Evolutionary conservation across 441 rosid species (phyloP), one percentile per base, ranked within the genome.

Genomic region (Pelargonium myrrhifolium): DNA sequence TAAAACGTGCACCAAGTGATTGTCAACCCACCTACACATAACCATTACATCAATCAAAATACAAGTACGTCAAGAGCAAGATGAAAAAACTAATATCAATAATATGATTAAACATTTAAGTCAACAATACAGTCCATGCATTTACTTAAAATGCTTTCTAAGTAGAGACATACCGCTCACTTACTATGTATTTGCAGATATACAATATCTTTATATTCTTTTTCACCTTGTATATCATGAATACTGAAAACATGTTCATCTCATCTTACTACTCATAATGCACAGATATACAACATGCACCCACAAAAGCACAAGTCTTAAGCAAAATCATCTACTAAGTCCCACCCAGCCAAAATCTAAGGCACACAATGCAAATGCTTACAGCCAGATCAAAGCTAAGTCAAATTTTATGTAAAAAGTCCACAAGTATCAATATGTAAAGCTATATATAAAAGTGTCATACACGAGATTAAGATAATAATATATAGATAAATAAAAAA

Each of bases 1-100:
- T 72, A 92, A 77, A 65, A 94, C 81, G 78, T 92, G 98, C 74
- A 92, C 98, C 81, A 92, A 81, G 77, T 89, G 96, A 78, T 83
- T 79, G 76, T 94, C 96, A 12, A 91, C 99, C 99, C 97, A 94
- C 85, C 99, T 89, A 74, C 72, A 55, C 10, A 18, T 2, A 55
- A 55, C n/a, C 59, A 53, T 53, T 53, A 18, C 11, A 55, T 55
- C 60, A 14, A 55, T 55, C 60, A 55, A 17, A 18, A 55, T 20
- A 55, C 26, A 55, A 55, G 18, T 18, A 55, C 18, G 60, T 20
- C 60, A 15, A 55, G 60, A 55, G 60, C 21, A 18, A 55, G 10
- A 55, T 55, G 11, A 8, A 3, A 18, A 55, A 55, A 55, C 26
- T 22, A 55, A 10, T 7, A 53, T 17, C 59, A 18, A 18, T 12